Evolutionary conservation across 257 asterid genomes (phyloP), one percentile per base, ranked within the genome.

Genomic region (Mentha longifolia): DNA sequence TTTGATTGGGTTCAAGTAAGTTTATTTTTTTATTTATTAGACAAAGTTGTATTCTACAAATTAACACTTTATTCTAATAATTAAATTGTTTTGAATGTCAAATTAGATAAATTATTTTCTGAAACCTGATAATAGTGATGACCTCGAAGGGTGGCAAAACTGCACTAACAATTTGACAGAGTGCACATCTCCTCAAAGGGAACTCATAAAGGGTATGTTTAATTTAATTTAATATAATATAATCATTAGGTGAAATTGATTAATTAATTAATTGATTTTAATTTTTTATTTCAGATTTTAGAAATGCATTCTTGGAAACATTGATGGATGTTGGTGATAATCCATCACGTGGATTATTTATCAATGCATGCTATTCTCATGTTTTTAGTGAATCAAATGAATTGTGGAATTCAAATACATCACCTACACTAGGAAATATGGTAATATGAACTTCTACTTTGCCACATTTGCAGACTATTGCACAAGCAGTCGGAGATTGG

Each of bases 361-460:
- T 65, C 57, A 65, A 20, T 22, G 55, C 68, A 1, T 65, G 43
- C 20, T 65, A 65, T 12, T 9, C 22, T 20, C 68, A 63, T 65
- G n/a, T 19, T 15, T 65, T 0, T 7, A 13, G 5, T 3, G 56
- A 43, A 13, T 13, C 5, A 20, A 7, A 64, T 6, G 37, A 13
- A 13, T 20, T 20, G 14, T 41, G 56, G 56, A 64, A 13, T 22
- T 22, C 56, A 2, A 43, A 7, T 4, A 19, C 3, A 19, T 43
- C 52, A 17, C 68, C 51, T 7, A 19, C 35, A 62, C 16, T 62
- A n/a, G 54, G 33, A 15, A 64, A 64, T 19, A 43, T 12, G 57
- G n/a, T n/a, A n/a, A n/a, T n/a, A n/a, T n/a, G n/a, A n/a, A n/a
- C n/a, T n/a, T n/a, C n/a, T n/a, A n/a, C n/a, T 41, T 10, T 41